Conservation (phyloP, 768 basidiomycete genomes). For the Hygrocybe coccinea region DNA sequence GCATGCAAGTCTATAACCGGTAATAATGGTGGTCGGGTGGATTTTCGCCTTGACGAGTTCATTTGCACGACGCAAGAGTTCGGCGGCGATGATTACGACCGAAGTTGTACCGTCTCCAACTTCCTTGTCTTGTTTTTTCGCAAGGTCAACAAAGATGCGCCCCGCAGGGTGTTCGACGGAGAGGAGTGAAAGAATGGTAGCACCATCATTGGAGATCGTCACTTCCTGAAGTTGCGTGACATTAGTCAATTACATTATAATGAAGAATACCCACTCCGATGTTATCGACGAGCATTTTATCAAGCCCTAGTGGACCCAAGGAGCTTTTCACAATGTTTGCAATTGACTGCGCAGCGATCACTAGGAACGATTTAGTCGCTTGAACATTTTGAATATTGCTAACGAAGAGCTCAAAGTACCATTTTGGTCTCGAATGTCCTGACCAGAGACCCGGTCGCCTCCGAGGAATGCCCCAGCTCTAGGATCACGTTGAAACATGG, state of each 20-base stretch:
- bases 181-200: constrained; percentile 92
- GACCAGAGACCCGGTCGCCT: constrained; percentile 89
- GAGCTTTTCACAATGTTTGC: constrained; percentile 98
- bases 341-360: constrained; percentile 92
- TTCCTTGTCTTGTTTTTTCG: constrained; percentile 99
- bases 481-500: constrained; percentile 89
- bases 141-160: constrained; percentile 94
- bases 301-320: constrained; percentile 88
- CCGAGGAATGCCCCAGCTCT: constrained; percentile 89
- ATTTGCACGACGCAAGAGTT: constrained; percentile 91
- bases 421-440: constrained; percentile 96
- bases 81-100: constrained; percentile 97
- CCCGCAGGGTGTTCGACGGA: constrained; percentile 97
- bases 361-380: constrained; percentile 39
- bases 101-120: constrained; percentile 99
- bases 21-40: constrained; percentile 98
- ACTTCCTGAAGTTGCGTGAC: constrained; percentile 65
- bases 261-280: constrained; percentile 70
- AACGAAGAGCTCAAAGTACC: constrained; percentile 44
- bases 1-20: constrained; percentile 94
- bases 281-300: constrained; percentile 98
- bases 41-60: constrained; percentile 98
- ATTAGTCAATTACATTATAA: neutral
- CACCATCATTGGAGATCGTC: constrained; percentile 98
- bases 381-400: constrained; percentile 4